Conservation (phyloP, 805 yeast genomes). For the Candida tibetensis region DNA sequence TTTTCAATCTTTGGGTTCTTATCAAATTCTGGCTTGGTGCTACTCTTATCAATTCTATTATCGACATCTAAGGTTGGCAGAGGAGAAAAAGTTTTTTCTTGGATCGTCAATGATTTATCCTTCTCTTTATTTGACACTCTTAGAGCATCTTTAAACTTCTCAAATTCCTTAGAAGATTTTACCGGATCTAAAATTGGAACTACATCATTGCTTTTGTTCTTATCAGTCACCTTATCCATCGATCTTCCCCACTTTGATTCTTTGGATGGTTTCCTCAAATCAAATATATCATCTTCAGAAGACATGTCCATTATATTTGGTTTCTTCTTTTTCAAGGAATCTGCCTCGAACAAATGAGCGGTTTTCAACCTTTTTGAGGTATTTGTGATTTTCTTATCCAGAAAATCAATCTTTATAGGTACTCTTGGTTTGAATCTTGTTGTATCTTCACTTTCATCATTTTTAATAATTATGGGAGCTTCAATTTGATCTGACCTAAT, state of each 20-base stretch:
- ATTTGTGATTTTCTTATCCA: background rate
- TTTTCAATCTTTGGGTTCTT: slow-evolving; percentile 1
- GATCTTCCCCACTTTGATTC: background rate
- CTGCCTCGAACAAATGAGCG: background rate
- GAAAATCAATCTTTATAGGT: background rate
- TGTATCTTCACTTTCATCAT: background rate
- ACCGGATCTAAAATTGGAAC: too few relatives aligned
- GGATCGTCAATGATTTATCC: too few relatives aligned
- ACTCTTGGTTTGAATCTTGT: background rate
- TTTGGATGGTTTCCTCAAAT: background rate
- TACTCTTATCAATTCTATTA: slow-evolving; percentile 4
- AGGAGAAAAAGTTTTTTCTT: too few relatives aligned
- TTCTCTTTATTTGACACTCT: slow-evolving; percentile 7
- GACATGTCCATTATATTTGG: slow-evolving; percentile 12
- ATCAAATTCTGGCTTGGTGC: slow-evolving; percentile 4
- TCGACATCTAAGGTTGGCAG: too few relatives aligned
- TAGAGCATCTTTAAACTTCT: background rate
- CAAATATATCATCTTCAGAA: slow-evolving; percentile 10
- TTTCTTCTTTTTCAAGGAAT: slow-evolving; percentile 4
- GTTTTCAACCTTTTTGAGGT: background rate
- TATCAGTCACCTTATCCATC: background rate
- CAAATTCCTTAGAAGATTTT: background rate
- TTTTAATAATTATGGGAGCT: background rate
- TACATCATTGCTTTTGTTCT: too few relatives aligned
- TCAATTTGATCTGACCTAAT: background rate